These are phyloP conservation scores for Boletellus sp. DNA, from an alignment of 768 basidiomycete species.

Conservation along the genomic window DNA sequence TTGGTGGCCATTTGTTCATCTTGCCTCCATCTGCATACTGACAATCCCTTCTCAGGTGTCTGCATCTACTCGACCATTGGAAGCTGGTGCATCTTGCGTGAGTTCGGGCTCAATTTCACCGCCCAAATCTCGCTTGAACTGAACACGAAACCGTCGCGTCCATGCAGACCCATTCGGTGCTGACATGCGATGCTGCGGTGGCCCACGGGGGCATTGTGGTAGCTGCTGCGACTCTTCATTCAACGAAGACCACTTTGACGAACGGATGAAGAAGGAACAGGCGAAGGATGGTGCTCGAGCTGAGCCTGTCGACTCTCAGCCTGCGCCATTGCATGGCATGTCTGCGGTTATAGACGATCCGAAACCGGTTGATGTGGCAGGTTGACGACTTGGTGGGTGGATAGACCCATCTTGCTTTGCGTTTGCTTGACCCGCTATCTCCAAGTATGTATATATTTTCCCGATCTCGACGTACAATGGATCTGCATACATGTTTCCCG, in stretches of 20 bases:
- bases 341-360: slow-evolving; percentile 3
- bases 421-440: neutral
- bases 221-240: slow-evolving; percentile 29
- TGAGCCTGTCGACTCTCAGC: slow-evolving; percentile 21
- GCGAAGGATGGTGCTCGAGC: slow-evolving; percentile 11
- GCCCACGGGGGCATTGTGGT: slow-evolving; percentile 26
- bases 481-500: neutral
- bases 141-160: neutral
- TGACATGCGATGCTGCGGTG: slow-evolving; percentile 22
- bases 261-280: slow-evolving; percentile 24
- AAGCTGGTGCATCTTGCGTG: slow-evolving; percentile 26
- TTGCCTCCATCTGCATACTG: neutral
- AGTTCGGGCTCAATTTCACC: slow-evolving; percentile 1
- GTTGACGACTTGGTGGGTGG: neutral
- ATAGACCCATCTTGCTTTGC: neutral
- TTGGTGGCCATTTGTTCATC: slow-evolving; percentile 7
- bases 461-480: neutral
- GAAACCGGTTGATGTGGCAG: neutral
- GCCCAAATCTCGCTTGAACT: neutral
- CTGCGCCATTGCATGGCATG: slow-evolving; percentile 20
- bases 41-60: slow-evolving; percentile 10
- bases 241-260: slow-evolving; percentile 28
- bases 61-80: slow-evolving; percentile 11
- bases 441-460: neutral
- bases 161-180: slow-evolving; percentile 22